Evolutionary conservation across 176 grass and related monocot species (phyloP), one percentile per base, ranked within the genome.

Genomic region (Lolium perenne): DNA sequence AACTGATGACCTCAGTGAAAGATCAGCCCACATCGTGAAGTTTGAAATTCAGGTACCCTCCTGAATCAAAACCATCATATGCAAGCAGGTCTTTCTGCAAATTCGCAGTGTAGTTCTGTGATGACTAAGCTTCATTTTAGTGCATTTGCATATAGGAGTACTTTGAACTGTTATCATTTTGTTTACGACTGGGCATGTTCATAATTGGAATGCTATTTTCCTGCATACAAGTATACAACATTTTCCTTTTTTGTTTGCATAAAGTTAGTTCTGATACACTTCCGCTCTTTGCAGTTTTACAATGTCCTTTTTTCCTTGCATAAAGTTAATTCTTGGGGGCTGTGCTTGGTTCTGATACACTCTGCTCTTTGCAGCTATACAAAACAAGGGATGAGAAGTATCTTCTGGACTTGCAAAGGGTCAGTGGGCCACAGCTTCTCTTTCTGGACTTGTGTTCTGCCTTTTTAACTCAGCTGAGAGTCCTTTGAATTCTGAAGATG

Each of bases 311-410:
- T 16, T 66, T 66, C 5, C 21, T 53, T 40, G 20, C 16, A 18
- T 86, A 56, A 73, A 55, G 43, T 54, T n/a, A 46, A 14, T 51
- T 15, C 71, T 51, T 12, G 8, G 21, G 87, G 69, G 32, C 81
- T 69, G 41, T 10, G 38, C 20, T 60, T 80, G 50, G 15, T 81
- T 23, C 47, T 91, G 10, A 85, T 82, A 63, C 62, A 63, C 12
- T 85, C 81, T 1, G 8, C 22, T 61, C 43, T 38, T 25, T 91
- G 86, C 82, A 97, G 94, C 87, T 99, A 73, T 97, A 99, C 90
- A 99, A 99, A 86, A 97, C 94, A 7, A 94, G 83, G 88, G 97
- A 99, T 38, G 97, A 94, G 67, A 96, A 92, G 60, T 97, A 99
- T 77, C 90, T 97, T 47, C 90, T 99, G 0, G 97, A 99, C 77